phyloP scores from a whole-genome alignment of 2,329 filamentous ascomycete genomes.

The Exophiala bonariae region DNA sequence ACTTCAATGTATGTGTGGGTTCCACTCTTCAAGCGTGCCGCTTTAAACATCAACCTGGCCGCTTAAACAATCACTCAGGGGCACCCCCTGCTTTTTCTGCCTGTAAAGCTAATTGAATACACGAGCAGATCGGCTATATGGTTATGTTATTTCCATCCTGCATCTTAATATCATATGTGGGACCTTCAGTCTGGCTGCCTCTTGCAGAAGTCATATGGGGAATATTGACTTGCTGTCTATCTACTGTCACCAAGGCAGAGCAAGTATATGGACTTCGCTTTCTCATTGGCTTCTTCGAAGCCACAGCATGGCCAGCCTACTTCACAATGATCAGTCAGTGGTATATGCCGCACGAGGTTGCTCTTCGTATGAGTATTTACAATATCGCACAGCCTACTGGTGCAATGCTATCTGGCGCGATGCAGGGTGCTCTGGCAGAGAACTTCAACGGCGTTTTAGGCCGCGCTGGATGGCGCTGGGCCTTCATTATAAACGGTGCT shows the following conservation, averaged over 20 bases:
- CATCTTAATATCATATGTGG: constrained; percentile 38
- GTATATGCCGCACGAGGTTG: constrained; percentile 42
- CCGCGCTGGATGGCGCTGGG: constrained; percentile 33
- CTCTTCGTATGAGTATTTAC: constrained; percentile 37
- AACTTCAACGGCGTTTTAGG: constrained; percentile 15
- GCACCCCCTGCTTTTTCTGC: too few species aligned
- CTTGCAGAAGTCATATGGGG: constrained; percentile 35
- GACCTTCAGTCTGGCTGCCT: constrained; percentile 29
- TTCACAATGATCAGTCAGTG: constrained; percentile 34
- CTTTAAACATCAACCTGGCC: too few species aligned
- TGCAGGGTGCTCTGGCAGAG: constrained; percentile 10
- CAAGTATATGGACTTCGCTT: constrained; percentile 36
- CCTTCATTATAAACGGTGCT: constrained; percentile 39
- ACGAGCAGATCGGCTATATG: constrained; percentile 38
- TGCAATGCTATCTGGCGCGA: constrained; percentile 11
- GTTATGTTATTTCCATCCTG: constrained; percentile 41
- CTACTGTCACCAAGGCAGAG: constrained; percentile 31
- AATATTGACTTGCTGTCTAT: constrained; percentile 35
- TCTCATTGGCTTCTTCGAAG: constrained; percentile 35
- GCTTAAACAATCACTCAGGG: too few species aligned
- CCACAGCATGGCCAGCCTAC: constrained; percentile 34
- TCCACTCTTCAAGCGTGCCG: too few species aligned
- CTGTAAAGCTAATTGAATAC: too few species aligned
- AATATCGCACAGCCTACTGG: constrained; percentile 32
- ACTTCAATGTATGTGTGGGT: constrained; percentile 31